Conservation (phyloP, 139 green algal genomes). For the Monoraphidium neglectum region DNA sequence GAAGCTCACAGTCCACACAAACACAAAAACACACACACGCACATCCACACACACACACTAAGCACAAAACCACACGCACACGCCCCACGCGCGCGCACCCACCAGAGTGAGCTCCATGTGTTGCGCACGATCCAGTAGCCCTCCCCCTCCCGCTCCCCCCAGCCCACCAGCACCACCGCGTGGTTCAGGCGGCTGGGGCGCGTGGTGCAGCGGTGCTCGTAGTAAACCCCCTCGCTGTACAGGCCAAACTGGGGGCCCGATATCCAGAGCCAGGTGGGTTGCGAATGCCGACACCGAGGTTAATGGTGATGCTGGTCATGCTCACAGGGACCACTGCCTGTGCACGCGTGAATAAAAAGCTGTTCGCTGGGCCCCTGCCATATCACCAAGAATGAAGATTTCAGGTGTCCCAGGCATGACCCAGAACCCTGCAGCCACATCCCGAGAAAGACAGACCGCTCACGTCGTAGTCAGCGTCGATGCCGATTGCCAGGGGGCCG, state of each 20-base stretch:
- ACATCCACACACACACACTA: background rate
- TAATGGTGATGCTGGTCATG: too few species aligned
- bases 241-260: too few species aligned
- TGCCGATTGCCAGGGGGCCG: conserved; percentile 17
- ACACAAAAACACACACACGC: background rate
- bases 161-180: conserved; percentile 22
- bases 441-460: background rate
- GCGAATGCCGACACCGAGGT: too few species aligned
- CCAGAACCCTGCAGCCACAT: too few species aligned
- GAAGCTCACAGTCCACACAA: too few species aligned
- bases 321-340: too few species aligned
- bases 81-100: too few species aligned
- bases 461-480: conserved; percentile 21
- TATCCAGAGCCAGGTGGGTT: too few species aligned
- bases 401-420: too few species aligned
- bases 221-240: conserved; percentile 10
- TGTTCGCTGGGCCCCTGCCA: too few species aligned
- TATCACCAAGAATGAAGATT: too few species aligned
- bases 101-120: background rate
- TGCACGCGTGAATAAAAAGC: too few species aligned
- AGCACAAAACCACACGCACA: background rate
- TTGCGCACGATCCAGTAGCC: conserved; percentile 25
- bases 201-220: conserved; percentile 8
- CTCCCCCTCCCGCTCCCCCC: background rate
- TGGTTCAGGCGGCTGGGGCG: conserved; percentile 11